Evolutionary conservation across 257 asterid genomes (phyloP).

Genomic region (Nicotiana attenuata): DNA sequence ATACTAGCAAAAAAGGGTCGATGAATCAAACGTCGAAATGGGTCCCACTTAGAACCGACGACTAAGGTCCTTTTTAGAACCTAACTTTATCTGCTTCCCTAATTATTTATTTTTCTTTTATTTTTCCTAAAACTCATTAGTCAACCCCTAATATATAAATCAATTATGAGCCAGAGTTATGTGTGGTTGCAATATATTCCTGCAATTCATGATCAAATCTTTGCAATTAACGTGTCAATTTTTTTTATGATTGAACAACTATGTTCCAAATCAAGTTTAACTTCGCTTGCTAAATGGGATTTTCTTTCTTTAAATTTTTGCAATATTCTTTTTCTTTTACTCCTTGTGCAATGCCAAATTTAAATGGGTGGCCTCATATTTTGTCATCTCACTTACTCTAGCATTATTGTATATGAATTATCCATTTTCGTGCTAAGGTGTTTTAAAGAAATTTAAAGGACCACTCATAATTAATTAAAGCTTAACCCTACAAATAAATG

Average conservation of each 20-base stretch:
- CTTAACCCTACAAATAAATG: background rate
- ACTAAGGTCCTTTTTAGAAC: background rate
- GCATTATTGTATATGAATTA: background rate
- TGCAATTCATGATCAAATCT: background rate
- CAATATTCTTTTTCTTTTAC: background rate
- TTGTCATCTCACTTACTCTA: background rate
- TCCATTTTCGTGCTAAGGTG: background rate
- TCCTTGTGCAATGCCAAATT: background rate
- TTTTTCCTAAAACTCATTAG: background rate
- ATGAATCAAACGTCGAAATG: background rate
- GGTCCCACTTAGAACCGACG: slow-evolving; percentile 14
- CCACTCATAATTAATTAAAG: background rate
- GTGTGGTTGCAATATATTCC: background rate
- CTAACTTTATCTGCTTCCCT: background rate
- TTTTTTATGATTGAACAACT: background rate
- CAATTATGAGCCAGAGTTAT: background rate
- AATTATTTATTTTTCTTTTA: background rate
- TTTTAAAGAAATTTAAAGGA: background rate
- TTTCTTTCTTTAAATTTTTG: background rate
- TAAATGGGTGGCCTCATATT: background rate
- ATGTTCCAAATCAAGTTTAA: background rate
- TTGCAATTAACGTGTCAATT: background rate
- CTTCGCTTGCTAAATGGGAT: background rate
- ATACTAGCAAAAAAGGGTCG: background rate
- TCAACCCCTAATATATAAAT: slow-evolving; percentile 15